Evolutionary conservation across 1,284 basidiomycete genomes (phyloP).

Genomic region (Porogramme epimiltina): DNA sequence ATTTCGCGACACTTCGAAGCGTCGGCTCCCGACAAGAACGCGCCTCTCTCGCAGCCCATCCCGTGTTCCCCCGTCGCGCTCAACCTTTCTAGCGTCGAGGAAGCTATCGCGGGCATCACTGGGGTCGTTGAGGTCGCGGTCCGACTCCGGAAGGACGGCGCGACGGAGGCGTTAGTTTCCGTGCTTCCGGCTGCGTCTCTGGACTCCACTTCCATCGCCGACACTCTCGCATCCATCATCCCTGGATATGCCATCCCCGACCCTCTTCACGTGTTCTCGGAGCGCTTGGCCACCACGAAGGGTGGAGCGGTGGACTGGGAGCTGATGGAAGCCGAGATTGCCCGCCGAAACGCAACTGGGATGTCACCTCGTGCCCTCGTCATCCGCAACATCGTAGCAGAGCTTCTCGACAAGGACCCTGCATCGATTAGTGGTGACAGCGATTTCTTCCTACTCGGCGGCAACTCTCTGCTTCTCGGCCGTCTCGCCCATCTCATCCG

Average conservation of each 20-base stretch:
- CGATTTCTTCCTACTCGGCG: constrained; percentile 48
- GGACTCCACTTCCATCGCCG: constrained; percentile 23
- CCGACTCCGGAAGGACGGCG: constrained; percentile 34
- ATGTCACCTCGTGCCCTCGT: constrained; percentile 38
- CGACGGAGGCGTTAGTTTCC: constrained; percentile 39
- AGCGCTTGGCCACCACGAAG: constrained; percentile 6
- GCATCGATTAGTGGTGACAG: constrained; percentile 37
- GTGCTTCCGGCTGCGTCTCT: constrained; percentile 14
- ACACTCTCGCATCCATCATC: constrained; percentile 21
- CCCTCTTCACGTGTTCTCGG: constrained; percentile 31
- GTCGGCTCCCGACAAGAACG: constrained; percentile 31
- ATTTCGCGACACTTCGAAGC: constrained; percentile 45
- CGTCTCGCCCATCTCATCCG: constrained; percentile 44
- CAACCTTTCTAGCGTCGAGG: constrained; percentile 40
- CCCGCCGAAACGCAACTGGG: constrained; percentile 27
- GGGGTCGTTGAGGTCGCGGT: constrained; percentile 53
- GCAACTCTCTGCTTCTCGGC: constrained; percentile 46
- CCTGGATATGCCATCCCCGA: constrained; percentile 42
- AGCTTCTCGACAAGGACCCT: constrained; percentile 39
- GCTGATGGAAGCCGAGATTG: constrained; percentile 35
- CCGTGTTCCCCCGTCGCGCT: constrained; percentile 35
- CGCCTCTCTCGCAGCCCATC: constrained; percentile 40
- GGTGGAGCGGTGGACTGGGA: constrained; percentile 37
- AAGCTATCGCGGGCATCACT: constrained; percentile 44
- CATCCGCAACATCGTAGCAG: constrained; percentile 43